Percentiles rank a stretch among this genome's conserved stretches.
Conservation (phyloP, 305 asterid species). For the Solanum aculeatissimum region DNA sequence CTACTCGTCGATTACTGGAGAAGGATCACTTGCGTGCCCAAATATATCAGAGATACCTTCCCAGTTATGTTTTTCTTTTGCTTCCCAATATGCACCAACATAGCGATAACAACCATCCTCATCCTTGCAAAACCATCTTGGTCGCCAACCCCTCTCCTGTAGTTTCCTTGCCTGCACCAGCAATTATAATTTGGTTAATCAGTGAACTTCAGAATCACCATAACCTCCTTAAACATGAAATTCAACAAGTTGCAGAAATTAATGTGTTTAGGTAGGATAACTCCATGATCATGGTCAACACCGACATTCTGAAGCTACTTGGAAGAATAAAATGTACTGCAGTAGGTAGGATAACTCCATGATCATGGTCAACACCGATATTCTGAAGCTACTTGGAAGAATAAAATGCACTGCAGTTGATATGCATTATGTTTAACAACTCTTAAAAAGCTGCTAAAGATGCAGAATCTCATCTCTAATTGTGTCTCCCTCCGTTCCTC, state of each 20-base stretch:
- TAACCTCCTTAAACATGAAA: neutral
- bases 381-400: neutral
- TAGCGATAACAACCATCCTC: slow-evolving; percentile 72
- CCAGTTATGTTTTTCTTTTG: slow-evolving; percentile 67
- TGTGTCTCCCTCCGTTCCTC: neutral
- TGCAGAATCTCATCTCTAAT: neutral
- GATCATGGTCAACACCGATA: neutral
- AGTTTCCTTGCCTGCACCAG: slow-evolving; percentile 70
- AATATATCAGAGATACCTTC: slow-evolving; percentile 75
- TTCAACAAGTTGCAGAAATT: neutral
- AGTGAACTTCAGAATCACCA: neutral
- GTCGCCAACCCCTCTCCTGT: slow-evolving; percentile 97
- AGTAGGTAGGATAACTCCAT: neutral
- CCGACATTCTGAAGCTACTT: neutral
- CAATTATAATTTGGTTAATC: neutral
- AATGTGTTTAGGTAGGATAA: neutral
- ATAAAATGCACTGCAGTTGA: neutral
- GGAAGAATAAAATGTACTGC: neutral
- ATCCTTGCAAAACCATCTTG: slow-evolving; percentile 79
- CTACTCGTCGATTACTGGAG: neutral
- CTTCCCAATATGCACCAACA: slow-evolving; percentile 87
- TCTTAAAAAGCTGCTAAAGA: neutral
- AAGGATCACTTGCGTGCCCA: slow-evolving; percentile 42
- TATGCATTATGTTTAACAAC: neutral
- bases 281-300: neutral